Base-by-base conservation (phyloP, 164 flowering plant genomes). In the Magnolia sinica region DNA sequence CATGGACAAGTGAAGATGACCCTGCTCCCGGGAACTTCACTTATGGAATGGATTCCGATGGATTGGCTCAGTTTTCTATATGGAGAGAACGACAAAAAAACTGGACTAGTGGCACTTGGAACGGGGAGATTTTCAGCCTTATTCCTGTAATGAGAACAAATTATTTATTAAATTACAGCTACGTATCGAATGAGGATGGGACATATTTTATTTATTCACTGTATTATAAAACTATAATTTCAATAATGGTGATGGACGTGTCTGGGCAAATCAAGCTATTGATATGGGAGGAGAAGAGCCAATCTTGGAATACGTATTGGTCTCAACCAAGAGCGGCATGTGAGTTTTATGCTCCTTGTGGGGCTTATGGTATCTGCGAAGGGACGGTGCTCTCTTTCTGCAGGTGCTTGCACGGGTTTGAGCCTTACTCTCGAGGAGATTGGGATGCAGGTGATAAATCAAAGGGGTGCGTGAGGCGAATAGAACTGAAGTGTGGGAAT, bases 401-500 rank as follows among this genome's bases (percentile, higher is more conserved):
- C 68, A 23, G 31, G 10, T 88, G 91, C 74, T 24, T 88, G 78
- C 1, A 58, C 2, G 87, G 89, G 1, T 89, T 91, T 51, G 61
- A 14, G n/a, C 91, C 89, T 0, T 83, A 51, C 19, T 72, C 61
- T 4, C 82, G 37, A 2, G 8, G 66, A 7, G 74, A 76, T 0
- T 87, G 90, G 90, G n/a, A 20, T 0, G 5, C 24, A 8, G 27
- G 27, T 1, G 79, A 81, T 59, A 75, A 81, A 78, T 78, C 86
- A 0, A 74, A 18, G 31, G 92, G 92, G 14, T 91, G 92, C 59
- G 79, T 76, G 14, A 74, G 90, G 72, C 81, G 61, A 24, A 75
- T 74, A 1, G 67, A 76, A 1, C n/a, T 82, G 77, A 51, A 65
- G 9, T 89, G 93, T 64, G 13, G 24, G 0, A 22, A 65, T 3